Percentiles rank a stretch among this genome's conserved stretches.
Evolutionary conservation across 2,329 filamentous ascomycete species (phyloP).

Genomic region (Xylariaceae sp.): DNA sequence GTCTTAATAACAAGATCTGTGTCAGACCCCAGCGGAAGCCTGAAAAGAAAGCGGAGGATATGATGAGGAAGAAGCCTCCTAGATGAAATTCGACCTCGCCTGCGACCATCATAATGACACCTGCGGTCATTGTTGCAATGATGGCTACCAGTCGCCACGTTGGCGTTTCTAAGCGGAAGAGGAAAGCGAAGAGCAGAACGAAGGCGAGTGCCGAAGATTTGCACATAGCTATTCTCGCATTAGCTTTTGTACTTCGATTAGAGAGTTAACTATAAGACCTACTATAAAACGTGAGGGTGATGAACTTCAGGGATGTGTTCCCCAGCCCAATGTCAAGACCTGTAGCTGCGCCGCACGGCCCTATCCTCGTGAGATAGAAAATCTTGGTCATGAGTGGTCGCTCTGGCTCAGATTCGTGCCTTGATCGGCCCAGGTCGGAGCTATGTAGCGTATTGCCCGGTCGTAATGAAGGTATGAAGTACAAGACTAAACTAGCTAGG

Average conservation of each 20-base stretch:
- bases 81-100: slow-evolving; percentile 90
- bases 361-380: slow-evolving; percentile 92
- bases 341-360: slow-evolving; percentile 89
- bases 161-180: slow-evolving; percentile 88
- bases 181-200: slow-evolving; percentile 91
- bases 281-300: slow-evolving; percentile 96
- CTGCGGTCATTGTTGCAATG: slow-evolving; percentile 88
- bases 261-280: slow-evolving; percentile 43
- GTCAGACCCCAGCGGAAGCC: slow-evolving; percentile 99
- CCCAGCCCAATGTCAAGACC: slow-evolving; percentile 95
- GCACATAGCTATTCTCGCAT: slow-evolving; percentile 76
- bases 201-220: slow-evolving; percentile 97
- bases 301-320: slow-evolving; percentile 95
- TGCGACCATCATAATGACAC: slow-evolving; percentile 97
- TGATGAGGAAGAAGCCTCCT: slow-evolving; percentile 89
- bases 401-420: slow-evolving; percentile 61
- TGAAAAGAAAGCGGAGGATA: slow-evolving; percentile 91
- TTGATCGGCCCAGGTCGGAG: slow-evolving; percentile 58
- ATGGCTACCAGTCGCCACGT: slow-evolving; percentile 86
- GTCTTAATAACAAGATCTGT: slow-evolving; percentile 91
- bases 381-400: slow-evolving; percentile 78
- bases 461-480: slow-evolving; percentile 81
- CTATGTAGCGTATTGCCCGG: slow-evolving; percentile 60
- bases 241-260: slow-evolving; percentile 1
- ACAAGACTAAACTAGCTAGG: slow-evolving; percentile 79